phyloP scores from a whole-genome alignment of 31 red algal species.

The Endocladia muricata region DNA sequence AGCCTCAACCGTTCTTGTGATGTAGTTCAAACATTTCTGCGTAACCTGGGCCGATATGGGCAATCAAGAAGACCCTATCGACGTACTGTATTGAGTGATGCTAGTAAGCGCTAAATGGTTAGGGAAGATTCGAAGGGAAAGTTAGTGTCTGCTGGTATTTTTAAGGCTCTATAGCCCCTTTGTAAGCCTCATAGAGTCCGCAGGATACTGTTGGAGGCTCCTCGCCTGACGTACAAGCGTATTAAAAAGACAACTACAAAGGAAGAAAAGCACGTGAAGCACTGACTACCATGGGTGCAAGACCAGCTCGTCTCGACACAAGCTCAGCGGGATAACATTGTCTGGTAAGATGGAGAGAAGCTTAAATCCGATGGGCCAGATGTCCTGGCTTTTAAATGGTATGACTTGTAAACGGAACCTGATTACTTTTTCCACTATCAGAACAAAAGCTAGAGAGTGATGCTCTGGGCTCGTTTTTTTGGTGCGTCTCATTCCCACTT shows the following conservation, averaged over 20 bases:
- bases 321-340: not conserved
- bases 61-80: not conserved
- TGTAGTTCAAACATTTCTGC: not conserved
- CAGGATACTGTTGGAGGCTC: not conserved
- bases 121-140: not conserved
- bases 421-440: not conserved
- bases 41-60: not conserved
- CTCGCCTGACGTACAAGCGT: not conserved
- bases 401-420: not conserved
- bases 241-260: not conserved
- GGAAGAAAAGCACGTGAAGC: not conserved
- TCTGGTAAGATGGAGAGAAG: slow-evolving; percentile 1
- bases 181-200: not conserved
- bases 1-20: not conserved
- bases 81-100: not conserved
- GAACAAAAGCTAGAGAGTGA: not conserved
- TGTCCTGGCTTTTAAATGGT: not conserved
- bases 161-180: not conserved
- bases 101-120: not conserved
- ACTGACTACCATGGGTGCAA: not conserved
- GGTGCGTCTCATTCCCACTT: not conserved
- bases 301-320: not conserved
- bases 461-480: not conserved
- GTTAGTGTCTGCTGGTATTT: not conserved
- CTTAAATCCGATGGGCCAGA: slow-evolving; percentile 1